phyloP scores from a whole-genome alignment of 75 land plant species.

The Picea sitchensis region DNA sequence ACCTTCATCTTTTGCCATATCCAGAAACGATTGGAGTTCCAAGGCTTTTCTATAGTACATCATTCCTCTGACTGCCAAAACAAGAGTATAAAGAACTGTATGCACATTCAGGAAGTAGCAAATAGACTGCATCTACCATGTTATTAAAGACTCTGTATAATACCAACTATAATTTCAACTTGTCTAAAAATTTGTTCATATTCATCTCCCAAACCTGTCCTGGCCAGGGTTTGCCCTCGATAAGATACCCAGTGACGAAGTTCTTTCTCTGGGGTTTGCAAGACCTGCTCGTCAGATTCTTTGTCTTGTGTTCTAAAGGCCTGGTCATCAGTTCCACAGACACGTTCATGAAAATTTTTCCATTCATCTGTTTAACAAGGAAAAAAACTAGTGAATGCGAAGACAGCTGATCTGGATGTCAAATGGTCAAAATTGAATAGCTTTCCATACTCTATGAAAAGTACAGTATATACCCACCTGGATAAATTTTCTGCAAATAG shows the following conservation, averaged over 20 bases:
- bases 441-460: too few relatives aligned
- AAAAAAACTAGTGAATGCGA: too few relatives aligned
- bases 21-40: slow-evolving; percentile 93
- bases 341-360: slow-evolving; percentile 80
- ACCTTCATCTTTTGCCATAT: slow-evolving; percentile 82
- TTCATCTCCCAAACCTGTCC: slow-evolving; percentile 57
- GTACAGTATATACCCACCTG: slow-evolving; percentile 39
- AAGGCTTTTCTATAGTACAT: slow-evolving; percentile 95
- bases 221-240: slow-evolving; percentile 88
- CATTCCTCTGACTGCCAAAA: slow-evolving; percentile 89
- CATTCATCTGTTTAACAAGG: slow-evolving; percentile 74
- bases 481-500: slow-evolving; percentile 91
- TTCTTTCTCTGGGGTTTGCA: slow-evolving; percentile 30
- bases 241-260: slow-evolving; percentile 96
- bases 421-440: too few relatives aligned
- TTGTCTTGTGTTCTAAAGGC: not conserved
- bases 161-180: too few relatives aligned
- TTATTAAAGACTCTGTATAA: too few relatives aligned
- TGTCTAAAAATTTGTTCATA: too few relatives aligned
- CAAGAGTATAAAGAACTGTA: slow-evolving; percentile 1
- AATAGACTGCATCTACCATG: too few relatives aligned
- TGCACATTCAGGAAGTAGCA: not conserved
- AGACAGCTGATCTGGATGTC: too few relatives aligned
- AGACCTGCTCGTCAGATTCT: slow-evolving; percentile 40
- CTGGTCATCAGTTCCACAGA: not conserved